Evolutionary conservation across 441 rosid species (phyloP), one percentile per base, ranked within the genome.

Genomic region (Raphanus hybrid): DNA sequence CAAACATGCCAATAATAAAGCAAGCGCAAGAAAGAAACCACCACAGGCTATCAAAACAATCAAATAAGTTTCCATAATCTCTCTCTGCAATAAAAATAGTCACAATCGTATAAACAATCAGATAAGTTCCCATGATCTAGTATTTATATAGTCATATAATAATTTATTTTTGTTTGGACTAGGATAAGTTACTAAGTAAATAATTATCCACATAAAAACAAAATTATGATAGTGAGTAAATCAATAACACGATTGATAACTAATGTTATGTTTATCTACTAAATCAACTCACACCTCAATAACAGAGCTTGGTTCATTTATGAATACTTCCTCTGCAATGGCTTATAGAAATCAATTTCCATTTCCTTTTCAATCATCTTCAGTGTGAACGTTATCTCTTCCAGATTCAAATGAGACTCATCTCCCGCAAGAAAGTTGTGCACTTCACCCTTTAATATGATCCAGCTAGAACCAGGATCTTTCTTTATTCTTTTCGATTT

Each of bases 391-490:
- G 63, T 78, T 69, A 85, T 84, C 64, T 79, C 83, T 67, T 76
- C 84, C 16, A 74, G 9, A 55, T 81, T 79, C 82, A 64, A 39
- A 79, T 84, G 88, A 63, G 87, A 81, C 70, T 84, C 86, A 75
- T 88, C 89, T 52, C 92, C 91, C 4, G 89, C 86, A 9, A 84
- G 82, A 75, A 89, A 88, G 74, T 83, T 82, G 79, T 85, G 84
- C 69, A 87, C 82, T 61, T 75, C 70, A 66, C 82, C 88, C 35
- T 48, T n/a, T 48, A 48, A 15, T 8, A 67, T 61, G 58, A 90
- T 84, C 97, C 97, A 92, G 65, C 94, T 90, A 70, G 84, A 89
- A 27, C 95, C 97, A 1, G 93, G 93, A 78, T 77, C 87, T 75
- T 90, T 92, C 88, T 78, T 87, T 64, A 90, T 73, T 45, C 89